Evolutionary conservation across 176 grass and related monocot species (phyloP), one percentile per base, ranked within the genome.

Genomic region (Zoysia japonica): DNA sequence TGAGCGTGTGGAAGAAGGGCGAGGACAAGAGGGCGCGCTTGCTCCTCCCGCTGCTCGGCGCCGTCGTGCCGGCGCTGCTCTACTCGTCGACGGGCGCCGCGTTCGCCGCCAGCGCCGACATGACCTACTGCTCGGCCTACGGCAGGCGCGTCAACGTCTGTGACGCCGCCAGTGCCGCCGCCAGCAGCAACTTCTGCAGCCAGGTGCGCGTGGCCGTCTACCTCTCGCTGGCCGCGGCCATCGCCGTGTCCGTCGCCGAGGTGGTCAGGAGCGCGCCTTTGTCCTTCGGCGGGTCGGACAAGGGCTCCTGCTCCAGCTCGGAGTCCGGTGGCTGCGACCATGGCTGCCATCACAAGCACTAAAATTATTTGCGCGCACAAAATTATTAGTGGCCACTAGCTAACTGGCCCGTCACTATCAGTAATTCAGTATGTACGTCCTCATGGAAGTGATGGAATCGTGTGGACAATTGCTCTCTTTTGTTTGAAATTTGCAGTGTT

Each of bases 271-370:
- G 47, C 36, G 0, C 72, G 1, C 4, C 28, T 3, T 9, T 46
- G 3, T 20, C 72, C 7, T 4, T 12, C 11, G 5, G 36, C 50
- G 19, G 1, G 0, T 80, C 77, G 0, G 77, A 81, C 13, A 67
- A 68, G 0, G 15, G 19, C 9, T 70, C 78, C 14, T 60, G 77
- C 64, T 79, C 65, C 49, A 68, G 9, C 52, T 83, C 86, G 0
- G 86, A 85, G 3, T 78, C 62, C 39, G 59, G 14, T 10, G 40
- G 47, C 0, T 89, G 72, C 2, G 57, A 14, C 4, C 82, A 81
- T 81, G 77, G 82, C 0, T 89, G 87, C 80, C 80, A 83, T 8
- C 17, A 47, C 66, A 89, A 85, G 67, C 87, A 89, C 39, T 89
- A 89, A 1, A 41, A 11, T 47, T 82, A 67, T 72, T 7, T 9